These are phyloP conservation scores for Plasmodium adleri DNA, from an alignment of 169 alveolate genomes.

Conservation along the genomic window DNA sequence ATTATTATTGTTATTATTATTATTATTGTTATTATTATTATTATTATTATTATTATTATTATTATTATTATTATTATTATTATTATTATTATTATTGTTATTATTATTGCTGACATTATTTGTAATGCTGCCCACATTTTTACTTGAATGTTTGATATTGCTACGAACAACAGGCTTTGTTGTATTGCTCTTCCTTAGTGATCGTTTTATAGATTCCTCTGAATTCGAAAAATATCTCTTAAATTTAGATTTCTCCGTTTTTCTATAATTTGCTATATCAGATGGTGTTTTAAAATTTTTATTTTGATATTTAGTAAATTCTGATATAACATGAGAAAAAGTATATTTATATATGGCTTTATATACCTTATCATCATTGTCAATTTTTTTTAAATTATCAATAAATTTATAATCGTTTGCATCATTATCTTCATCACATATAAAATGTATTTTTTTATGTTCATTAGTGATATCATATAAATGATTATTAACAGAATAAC, in stretches of 20 bases:
- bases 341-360: constrained; percentile 57
- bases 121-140: not conserved
- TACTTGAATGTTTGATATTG: not conserved
- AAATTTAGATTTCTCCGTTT: constrained; percentile 45
- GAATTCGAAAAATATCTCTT: constrained; percentile 47
- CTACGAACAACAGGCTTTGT: not conserved
- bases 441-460: constrained; percentile 11
- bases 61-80: not conserved
- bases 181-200: not conserved
- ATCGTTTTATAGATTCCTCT: constrained; percentile 8
- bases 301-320: constrained; percentile 24
- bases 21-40: not conserved
- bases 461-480: constrained; percentile 35
- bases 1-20: not conserved
- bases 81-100: not conserved
- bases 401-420: constrained; percentile 47
- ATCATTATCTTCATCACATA: constrained; percentile 38
- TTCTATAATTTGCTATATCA: constrained; percentile 24
- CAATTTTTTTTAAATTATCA: constrained; percentile 29
- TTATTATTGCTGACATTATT: not conserved
- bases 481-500: constrained; percentile 67
- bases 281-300: constrained; percentile 43
- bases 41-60: not conserved
- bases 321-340: constrained; percentile 56
- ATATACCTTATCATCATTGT: constrained; percentile 59